Evolutionary conservation across 2,329 filamentous ascomycete genomes (phyloP), one percentile per base, ranked within the genome.

Genomic region (Akanthomyces dipterigenus): DNA sequence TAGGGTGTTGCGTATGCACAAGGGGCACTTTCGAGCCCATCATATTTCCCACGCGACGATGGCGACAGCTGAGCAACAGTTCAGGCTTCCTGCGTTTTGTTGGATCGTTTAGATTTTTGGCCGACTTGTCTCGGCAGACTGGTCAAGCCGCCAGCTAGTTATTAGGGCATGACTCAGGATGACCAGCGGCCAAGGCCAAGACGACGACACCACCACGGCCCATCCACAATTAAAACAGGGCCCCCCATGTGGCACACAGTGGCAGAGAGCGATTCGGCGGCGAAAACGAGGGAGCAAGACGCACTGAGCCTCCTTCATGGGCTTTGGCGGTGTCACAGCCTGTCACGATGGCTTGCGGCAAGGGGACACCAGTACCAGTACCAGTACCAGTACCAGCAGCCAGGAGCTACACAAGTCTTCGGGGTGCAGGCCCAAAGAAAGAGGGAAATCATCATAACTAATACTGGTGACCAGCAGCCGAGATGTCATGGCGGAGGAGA

Each of bases 201-300:
- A 55, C 38, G 14, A 43, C 53, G 28, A 18, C 36, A 45, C 46
- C 24, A 45, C 20, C 9, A 8, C 14, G 26, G 24, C 16, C n/a
- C 53, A 40, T 14, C 60, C 60, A 62, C 40, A 57, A 31, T 62
- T 45, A 58, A 61, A 62, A 62, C 53, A 62, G 60, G 60, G 54
- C n/a, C 60, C 18, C 16, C 60, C 53, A 62, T 62, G 60, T 62
- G 60, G 60, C 60, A 51, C 38, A 46, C 40, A 61, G 60, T 62
- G 60, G 60, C 60, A 51, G 46, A 46, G 48, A 61, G 42, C 51
- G 24, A 42, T 51, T n/a, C 22, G 45, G 55, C 34, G 28, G 24
- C 40, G 46, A 59, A 36, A 31, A 11, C 3, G 26, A 55, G 40
- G 2, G 12, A n/a, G 31, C 31, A 7, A 55, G 5, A 34, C 28